Evolutionary conservation across 768 basidiomycete species (phyloP), one percentile per base, ranked within the genome.

Genomic region (Auricularia cornea): DNA sequence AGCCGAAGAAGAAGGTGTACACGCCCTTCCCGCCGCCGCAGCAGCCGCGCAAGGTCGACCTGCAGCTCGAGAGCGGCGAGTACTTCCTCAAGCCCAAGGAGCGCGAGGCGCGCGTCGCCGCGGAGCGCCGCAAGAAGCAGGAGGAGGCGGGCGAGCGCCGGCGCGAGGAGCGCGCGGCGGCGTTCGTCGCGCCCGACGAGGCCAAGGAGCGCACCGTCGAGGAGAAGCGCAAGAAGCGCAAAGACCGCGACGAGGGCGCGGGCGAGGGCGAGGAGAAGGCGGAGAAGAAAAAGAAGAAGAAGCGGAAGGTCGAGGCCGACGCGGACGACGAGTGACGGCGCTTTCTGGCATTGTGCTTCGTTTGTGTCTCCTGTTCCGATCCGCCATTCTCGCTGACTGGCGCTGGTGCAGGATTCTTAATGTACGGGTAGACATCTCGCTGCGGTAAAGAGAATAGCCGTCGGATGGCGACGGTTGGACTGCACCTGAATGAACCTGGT

Each of bases 11-110:
- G 84, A 96, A 96, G 74, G 81, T 86, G 18, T 98, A 98, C 75
- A 98, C 97, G n/a, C 97, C 97, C 1, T 99, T 98, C 84, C 97
- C 97, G 40, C 97, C 97, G 33, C 79, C 95, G 8, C 97, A 98
- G 71, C 81, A 84, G 64, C 96, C 95, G 40, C 87, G 93, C 68
- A 98, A 98, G 82, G 79, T 98, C 70, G 97, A 99, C 75, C 72
- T 97, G 54, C 90, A 98, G 80, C 81, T 98, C 67, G 96, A 97
- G 72, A 90, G 90, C 2, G 97, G 97, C 77, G 97, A 98, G 71
- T 98, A 98, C 72, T 99, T 98, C 81, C 88, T 99, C 77, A 97
- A 96, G 72, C 78, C 89, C 20, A 81, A 84, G 64, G 92, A 98
- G 72, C 96, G 90, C 78, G 88, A 88, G 67, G 84, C 83, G 2